Evolutionary conservation across 441 rosid genomes (phyloP), one percentile per base, ranked within the genome.

Genomic region (Breynia disticha): DNA sequence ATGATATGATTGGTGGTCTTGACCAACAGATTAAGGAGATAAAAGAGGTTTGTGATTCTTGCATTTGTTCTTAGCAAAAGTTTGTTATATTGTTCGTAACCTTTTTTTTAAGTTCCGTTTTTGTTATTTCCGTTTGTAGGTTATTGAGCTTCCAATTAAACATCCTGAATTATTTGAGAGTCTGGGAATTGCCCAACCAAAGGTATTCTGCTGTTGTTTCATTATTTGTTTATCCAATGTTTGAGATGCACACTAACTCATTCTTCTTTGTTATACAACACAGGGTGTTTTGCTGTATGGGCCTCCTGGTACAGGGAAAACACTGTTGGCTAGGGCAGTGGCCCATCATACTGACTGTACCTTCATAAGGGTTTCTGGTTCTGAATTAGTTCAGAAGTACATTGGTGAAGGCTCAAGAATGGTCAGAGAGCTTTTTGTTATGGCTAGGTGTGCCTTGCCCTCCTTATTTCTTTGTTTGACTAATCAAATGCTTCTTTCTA

Each of bases 321-420:
- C 98, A 16, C 67, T 91, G 57, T 65, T 91, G 79, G 96, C 98
- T 48, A 78, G 98, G 67, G 96, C 96, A 37, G 96, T 91, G 61
- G 97, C 96, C 32, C 98, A 91, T 76, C 98, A 87, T 75, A 87
- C 91, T 49, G 95, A 88, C 72, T 91, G 97, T 73, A 91, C 97
- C 28, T 91, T 91, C 71, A 91, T 91, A 67, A 83, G 98, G 87
- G 97, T 91, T 62, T 91, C 94, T 69, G 96, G 97, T 52, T 91
- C 98, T 42, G 95, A 88, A 73, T 75, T 91, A 53, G 98, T 91
- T 55, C 87, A 88, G 72, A 88, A 91, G 55, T 91, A 91, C 74
- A 88, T 91, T 73, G 98, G 98, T 57, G 97, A 88, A 73, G 97
- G 97, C 39, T 88, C 95, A 50, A 76, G 98, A 69, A 91, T 91